Base-by-base conservation (phyloP, 1,284 basidiomycete species). In the Ustilago nuda region DNA sequence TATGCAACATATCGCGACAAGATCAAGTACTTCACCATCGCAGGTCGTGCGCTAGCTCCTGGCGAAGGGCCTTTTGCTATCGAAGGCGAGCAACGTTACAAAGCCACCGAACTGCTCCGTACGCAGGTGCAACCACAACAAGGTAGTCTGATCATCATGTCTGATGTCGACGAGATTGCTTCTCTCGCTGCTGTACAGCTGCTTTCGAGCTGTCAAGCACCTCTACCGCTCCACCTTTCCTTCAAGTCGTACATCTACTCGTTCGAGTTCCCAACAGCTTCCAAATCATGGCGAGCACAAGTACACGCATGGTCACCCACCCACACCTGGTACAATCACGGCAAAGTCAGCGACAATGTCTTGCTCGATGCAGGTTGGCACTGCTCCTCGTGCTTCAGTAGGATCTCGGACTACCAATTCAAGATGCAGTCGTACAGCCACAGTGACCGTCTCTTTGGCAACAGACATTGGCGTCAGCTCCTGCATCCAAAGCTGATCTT, bases 151-250 rank as follows among this genome's bases (percentile, higher is more conserved):
- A 88, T 92, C 36, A 82, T 92, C 66, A 90, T 91, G 88, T 89
- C 90, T 8, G 91, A 93, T 82, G 87, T 92, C 15, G 92, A 92
- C 84, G 91, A 92, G 85, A 88, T 92, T 57, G 90, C 91, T 4
- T 88, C 89, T 0, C 82, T 86, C 17, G 88, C 89, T 66, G 90
- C 91, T 15, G 83, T 92, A 9, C 77, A 86, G 23, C 88, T 92
- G 0, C 87, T 92, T 48, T 88, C 88, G 66, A 81, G 87, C n/a
- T 92, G 91, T 83, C 88, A 89, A 53, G 90, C 89, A 72, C 89
- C 89, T 3, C 71, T 83, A 19, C 87, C 89, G 4, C 86, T 92
- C 17, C 92, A 92, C 77, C 88, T 92, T 3, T 89, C 91, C 74
- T 86, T 92, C 71, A 88, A 89, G 46, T 90, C 91, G 78, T 92